Percentiles rank a stretch among this genome's conserved stretches.
phyloP scores from a whole-genome alignment of 129 eudicot species.

The Centrapalus pauciflorus region DNA sequence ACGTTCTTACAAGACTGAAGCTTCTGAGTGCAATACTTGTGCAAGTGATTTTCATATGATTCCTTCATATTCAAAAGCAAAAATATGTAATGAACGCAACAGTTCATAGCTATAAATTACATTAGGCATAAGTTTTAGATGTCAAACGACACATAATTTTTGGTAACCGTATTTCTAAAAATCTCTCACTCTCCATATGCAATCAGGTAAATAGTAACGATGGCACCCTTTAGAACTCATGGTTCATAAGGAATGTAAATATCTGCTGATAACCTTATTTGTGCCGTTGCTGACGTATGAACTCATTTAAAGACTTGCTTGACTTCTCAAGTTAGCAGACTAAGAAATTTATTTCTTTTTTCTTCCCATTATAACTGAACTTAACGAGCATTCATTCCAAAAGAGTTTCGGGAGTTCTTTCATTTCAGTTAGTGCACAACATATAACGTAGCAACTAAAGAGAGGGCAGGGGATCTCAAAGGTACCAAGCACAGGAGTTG shows the following conservation, averaged over 20 bases:
- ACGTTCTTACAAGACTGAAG: background rate
- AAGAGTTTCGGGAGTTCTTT: background rate
- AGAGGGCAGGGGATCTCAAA: background rate
- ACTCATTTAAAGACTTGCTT: background rate
- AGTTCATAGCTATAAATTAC: background rate
- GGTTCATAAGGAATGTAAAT: background rate
- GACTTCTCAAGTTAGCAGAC: slow-evolving; percentile 7
- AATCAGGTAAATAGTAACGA: background rate
- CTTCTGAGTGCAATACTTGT: background rate
- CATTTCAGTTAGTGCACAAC: slow-evolving; percentile 8
- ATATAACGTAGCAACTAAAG: background rate
- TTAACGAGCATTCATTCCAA: slow-evolving; percentile 8
- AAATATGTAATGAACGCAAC: background rate
- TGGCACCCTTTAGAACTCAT: background rate
- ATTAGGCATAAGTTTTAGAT: background rate
- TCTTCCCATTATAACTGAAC: slow-evolving; percentile 8
- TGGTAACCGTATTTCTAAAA: background rate
- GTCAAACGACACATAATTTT: background rate
- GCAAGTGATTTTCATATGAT: no score
- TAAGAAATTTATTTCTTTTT: background rate
- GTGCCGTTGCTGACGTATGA: no score
- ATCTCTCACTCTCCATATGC: background rate
- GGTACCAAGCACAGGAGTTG: background rate
- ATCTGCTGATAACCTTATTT: background rate
- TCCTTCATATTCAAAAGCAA: no score